These are phyloP conservation scores for Scortechinia acanthostroma DNA, from an alignment of 2,329 filamentous ascomycete species.

Conservation along the genomic window DNA sequence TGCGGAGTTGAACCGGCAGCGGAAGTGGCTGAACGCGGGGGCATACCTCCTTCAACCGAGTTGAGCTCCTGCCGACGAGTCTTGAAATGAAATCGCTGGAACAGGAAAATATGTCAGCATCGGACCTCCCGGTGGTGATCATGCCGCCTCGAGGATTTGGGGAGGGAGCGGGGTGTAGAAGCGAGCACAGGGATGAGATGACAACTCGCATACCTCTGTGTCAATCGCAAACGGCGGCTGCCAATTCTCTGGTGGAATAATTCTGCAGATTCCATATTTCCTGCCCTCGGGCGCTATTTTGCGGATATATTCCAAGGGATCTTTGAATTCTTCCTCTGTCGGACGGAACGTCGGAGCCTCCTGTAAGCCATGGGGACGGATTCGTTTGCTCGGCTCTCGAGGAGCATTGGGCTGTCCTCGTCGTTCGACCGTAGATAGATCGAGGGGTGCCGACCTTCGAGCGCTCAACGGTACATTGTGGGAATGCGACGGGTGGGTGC, in stretches of 20 bases:
- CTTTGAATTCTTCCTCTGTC: slow-evolving; percentile 87
- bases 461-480: slow-evolving; percentile 16
- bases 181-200: neutral
- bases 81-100: slow-evolving; percentile 88
- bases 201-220: slow-evolving; percentile 72
- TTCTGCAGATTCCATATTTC: slow-evolving; percentile 88
- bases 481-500: slow-evolving; percentile 20
- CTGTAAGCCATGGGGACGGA: slow-evolving; percentile 74
- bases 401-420: slow-evolving; percentile 74
- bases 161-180: slow-evolving; percentile 1
- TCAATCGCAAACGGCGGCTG: slow-evolving; percentile 93
- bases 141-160: slow-evolving; percentile 1
- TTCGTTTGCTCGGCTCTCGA: slow-evolving; percentile 70
- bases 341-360: slow-evolving; percentile 88
- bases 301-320: slow-evolving; percentile 86
- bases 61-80: slow-evolving; percentile 95
- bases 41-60: slow-evolving; percentile 91
- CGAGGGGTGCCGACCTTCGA: slow-evolving; percentile 47
- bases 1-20: slow-evolving; percentile 3
- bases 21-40: slow-evolving; percentile 5
- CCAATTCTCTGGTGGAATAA: slow-evolving; percentile 89
- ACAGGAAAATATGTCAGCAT: slow-evolving; percentile 6
- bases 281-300: slow-evolving; percentile 82
- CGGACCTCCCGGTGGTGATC: slow-evolving; percentile 1
- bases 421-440: slow-evolving; percentile 84